Evolutionary conservation across 2,329 filamentous ascomycete species (phyloP).

Genomic region (Fusarium sp.): DNA sequence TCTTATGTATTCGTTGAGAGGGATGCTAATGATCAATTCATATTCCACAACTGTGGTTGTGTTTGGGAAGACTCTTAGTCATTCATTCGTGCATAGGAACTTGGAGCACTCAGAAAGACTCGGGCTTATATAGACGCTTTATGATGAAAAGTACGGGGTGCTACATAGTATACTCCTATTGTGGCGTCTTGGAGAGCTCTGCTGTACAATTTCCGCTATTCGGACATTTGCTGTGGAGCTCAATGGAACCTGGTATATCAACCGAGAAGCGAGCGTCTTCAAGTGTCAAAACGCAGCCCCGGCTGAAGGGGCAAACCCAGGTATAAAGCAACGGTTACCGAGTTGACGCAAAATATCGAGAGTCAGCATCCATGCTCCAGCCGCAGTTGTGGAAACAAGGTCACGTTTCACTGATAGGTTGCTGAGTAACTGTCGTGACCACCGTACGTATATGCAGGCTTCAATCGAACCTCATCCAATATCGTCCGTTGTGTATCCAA

Average conservation of each 20-base stretch:
- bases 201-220: constrained; percentile 2
- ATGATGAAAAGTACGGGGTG: not conserved
- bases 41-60: not conserved
- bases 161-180: not conserved
- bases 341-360: constrained; percentile 14
- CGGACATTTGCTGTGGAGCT: constrained; percentile 6
- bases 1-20: not conserved
- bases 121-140: not conserved
- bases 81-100: not conserved
- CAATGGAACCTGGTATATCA: not conserved
- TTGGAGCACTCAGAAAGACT: not conserved
- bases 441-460: constrained; percentile 1
- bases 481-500: constrained; percentile 4
- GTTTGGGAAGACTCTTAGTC: not conserved
- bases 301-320: not conserved
- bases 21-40: not conserved
- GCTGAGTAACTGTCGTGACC: constrained; percentile 25
- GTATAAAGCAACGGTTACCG: not conserved
- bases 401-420: constrained; percentile 25
- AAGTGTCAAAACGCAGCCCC: not conserved
- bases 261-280: not conserved
- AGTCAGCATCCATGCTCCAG: constrained; percentile 12
- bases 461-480: not conserved
- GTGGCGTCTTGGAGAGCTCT: not conserved
- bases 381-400: constrained; percentile 6